Evolutionary conservation across 345 rosid species (phyloP).

Genomic region (Psidium guajava): DNA sequence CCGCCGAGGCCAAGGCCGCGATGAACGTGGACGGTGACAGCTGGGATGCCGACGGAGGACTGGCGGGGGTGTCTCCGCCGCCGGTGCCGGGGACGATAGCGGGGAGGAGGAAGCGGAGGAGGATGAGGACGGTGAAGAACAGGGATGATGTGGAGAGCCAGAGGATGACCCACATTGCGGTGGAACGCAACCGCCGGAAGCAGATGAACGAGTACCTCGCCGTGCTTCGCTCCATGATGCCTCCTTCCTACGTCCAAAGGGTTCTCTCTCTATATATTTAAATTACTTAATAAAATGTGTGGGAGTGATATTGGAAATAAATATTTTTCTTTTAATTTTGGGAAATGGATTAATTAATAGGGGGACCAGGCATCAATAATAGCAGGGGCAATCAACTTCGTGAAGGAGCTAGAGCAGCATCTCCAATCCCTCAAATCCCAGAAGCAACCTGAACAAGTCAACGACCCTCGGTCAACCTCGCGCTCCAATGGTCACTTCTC

Average conservation of each 20-base stretch:
- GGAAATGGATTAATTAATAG: conserved; percentile 9
- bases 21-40: not conserved
- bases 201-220: conserved; percentile 65
- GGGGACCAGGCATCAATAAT: conserved; percentile 74
- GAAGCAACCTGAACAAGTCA: conserved; percentile 5
- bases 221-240: conserved; percentile 48
- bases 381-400: conserved; percentile 61
- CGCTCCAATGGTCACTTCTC: not conserved
- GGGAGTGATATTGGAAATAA: not conserved
- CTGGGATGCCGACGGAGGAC: not conserved
- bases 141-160: conserved; percentile 48
- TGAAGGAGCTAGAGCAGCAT: conserved; percentile 62
- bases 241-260: conserved; percentile 48
- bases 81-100: not conserved
- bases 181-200: conserved; percentile 64
- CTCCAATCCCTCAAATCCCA: conserved; percentile 39
- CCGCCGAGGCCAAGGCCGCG: not conserved
- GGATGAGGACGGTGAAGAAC: conserved; percentile 23
- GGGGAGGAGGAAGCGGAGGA: conserved; percentile 25
- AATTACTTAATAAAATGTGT: too few species aligned
- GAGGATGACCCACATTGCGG: conserved; percentile 59
- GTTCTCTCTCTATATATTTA: conserved; percentile 7
- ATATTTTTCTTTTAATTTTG: too few species aligned
- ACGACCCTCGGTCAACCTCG: not conserved
- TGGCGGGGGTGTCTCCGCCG: not conserved